These are phyloP conservation scores for Phytophthora fragariaefolia DNA, from an alignment of 352 stramenopile species.

Conservation along the genomic window DNA sequence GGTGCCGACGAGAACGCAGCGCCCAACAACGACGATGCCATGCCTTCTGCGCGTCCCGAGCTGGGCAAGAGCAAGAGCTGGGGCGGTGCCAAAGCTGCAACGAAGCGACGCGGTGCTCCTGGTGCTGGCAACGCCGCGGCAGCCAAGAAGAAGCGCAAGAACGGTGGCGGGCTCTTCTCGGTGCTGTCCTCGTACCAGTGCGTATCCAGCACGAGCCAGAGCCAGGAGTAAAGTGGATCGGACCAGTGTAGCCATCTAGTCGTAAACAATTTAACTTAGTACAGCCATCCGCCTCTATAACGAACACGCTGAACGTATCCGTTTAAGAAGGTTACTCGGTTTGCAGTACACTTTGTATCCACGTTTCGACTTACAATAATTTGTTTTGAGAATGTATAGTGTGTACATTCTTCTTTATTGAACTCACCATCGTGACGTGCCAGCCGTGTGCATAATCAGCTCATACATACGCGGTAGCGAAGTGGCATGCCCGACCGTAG, in stretches of 20 bases:
- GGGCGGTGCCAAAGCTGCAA: slow-evolving; percentile 21
- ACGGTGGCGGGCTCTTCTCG: slow-evolving; percentile 66
- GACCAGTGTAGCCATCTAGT: no score
- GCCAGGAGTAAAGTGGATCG: slow-evolving; percentile 42
- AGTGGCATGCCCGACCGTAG: neutral
- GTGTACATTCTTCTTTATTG: no score
- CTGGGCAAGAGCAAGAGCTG: slow-evolving; percentile 68
- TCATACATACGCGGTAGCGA: neutral
- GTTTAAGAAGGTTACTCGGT: no score
- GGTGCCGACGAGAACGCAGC: slow-evolving; percentile 44
- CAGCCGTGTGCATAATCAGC: neutral
- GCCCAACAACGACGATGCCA: slow-evolving; percentile 32
- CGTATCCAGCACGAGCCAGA: slow-evolving; percentile 52
- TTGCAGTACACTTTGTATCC: no score
- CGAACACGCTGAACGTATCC: no score
- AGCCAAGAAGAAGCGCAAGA: slow-evolving; percentile 49
- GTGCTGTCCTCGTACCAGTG: slow-evolving; percentile 77
- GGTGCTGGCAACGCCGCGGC: slow-evolving; percentile 1
- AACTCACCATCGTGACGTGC: slow-evolving; percentile 13
- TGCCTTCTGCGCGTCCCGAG: slow-evolving; percentile 21
- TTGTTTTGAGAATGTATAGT: no score
- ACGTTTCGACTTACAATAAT: no score
- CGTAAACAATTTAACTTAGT: no score
- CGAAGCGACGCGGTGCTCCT: slow-evolving; percentile 30
- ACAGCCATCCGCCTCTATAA: no score